phyloP scores from a whole-genome alignment of 2,329 filamentous ascomycete genomes.

The Claviceps fusiformis region DNA sequence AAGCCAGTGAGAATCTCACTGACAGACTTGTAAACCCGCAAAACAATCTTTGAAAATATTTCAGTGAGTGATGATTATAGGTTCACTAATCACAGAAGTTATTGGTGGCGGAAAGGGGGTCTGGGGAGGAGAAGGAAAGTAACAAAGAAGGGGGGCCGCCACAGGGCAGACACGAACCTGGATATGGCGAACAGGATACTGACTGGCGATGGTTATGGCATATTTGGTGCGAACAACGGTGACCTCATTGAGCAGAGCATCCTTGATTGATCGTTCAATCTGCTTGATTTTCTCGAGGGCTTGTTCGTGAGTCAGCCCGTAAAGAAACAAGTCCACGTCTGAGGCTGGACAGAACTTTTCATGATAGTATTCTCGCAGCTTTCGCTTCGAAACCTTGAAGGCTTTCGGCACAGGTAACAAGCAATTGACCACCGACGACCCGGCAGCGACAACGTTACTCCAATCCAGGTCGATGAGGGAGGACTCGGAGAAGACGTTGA shows the following conservation, averaged over 20 bases:
- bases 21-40: constrained; percentile 72
- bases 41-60: constrained; percentile 47
- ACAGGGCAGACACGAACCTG: constrained; percentile 28
- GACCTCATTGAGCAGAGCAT: constrained; percentile 69
- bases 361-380: constrained; percentile 63
- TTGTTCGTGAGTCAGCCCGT: constrained; percentile 63
- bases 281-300: constrained; percentile 73
- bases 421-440: constrained; percentile 68
- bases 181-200: constrained; percentile 72
- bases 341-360: constrained; percentile 69
- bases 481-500: constrained; percentile 69
- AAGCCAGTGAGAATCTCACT: constrained; percentile 80
- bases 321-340: constrained; percentile 78
- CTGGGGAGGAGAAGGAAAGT: too few species aligned
- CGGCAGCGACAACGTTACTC: constrained; percentile 70
- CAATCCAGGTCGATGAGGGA: constrained; percentile 65
- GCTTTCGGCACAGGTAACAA: constrained; percentile 56
- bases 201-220: constrained; percentile 70
- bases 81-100: too few species aligned
- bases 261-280: constrained; percentile 62
- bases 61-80: not conserved
- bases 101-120: not conserved
- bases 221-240: constrained; percentile 79
- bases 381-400: constrained; percentile 48
- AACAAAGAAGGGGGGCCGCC: too few species aligned